Base-by-base conservation (phyloP, 2,329 filamentous ascomycete species). In the Juglanconis juglandina region DNA sequence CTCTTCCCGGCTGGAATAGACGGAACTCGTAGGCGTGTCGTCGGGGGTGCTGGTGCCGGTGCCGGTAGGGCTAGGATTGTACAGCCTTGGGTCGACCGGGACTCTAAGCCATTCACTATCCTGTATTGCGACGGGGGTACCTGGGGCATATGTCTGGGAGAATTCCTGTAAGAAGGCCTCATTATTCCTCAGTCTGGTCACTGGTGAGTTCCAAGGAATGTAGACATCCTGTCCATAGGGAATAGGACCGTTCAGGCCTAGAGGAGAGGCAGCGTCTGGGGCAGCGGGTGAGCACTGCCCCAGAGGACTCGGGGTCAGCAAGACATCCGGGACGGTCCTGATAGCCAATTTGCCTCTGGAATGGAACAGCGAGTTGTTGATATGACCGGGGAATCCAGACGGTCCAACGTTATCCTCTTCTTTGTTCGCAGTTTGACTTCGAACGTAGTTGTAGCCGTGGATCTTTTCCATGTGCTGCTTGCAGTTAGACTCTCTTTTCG, bases 381-480 rank as follows among this genome's bases (percentile, higher is more conserved):
- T 33, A 24, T 53, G 51, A 5, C 17, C 32, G 11, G 37, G 14
- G 4, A 49, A 13, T 7, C 24, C 34, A 9, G 44, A 37, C 13
- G 49, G 35, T 6, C 13, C 50, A 35, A 42, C 35, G 5, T 24
- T 32, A 2, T 6, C 48, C 30, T 62, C 60, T 11, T 60, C 60
- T 13, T 53, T 56, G n/a, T 44, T 54, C 5, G 17, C 57, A 13
- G 34, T 86, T 77, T 91, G 91, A 46, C 87, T 89, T 59, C 89
- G 86, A 63, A 88, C 79, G 67, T 93, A 93, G 17, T 79, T 75
- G 84, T 87, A 92, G 57, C 83, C 82, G 69, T 93, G 90, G 1
- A 87, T 84, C 72, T 92, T 92, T 76, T 92, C 89, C 89, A 92
- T 92, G 73, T 93, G 90, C 70, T 92, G 89, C 74, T 92, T 92